Evolutionary conservation across 2,329 filamentous ascomycete genomes (phyloP).

Genomic region (Aschersonia sp.): DNA sequence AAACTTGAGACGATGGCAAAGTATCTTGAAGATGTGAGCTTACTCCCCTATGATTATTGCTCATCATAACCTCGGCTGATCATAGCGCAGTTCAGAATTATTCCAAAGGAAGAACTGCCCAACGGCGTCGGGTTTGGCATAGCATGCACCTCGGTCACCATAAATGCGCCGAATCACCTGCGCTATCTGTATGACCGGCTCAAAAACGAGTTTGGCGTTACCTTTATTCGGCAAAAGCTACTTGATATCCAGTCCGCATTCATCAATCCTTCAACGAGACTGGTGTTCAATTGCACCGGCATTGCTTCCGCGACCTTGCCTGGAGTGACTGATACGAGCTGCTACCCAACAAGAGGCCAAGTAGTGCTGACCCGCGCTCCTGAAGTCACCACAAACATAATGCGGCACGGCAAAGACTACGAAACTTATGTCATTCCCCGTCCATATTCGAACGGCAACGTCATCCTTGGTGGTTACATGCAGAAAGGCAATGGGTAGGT

Average conservation of each 20-base stretch:
- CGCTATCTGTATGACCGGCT: slow-evolving; percentile 14
- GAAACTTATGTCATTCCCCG: slow-evolving; percentile 26
- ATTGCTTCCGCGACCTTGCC: slow-evolving; percentile 17
- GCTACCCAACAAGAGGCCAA: slow-evolving; percentile 25
- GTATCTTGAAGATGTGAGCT: slow-evolving; percentile 24
- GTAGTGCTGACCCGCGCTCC: slow-evolving; percentile 21
- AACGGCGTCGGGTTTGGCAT: slow-evolving; percentile 18
- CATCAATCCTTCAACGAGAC: slow-evolving; percentile 10
- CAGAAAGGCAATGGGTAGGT: slow-evolving; percentile 18
- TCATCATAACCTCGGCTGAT: not conserved
- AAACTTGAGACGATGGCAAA: slow-evolving; percentile 25
- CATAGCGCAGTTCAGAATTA: slow-evolving; percentile 13
- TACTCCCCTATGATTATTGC: too few species aligned
- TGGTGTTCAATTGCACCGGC: slow-evolving; percentile 22
- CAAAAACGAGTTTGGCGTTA: slow-evolving; percentile 14
- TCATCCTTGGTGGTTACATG: slow-evolving; percentile 23
- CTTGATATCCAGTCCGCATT: slow-evolving; percentile 13
- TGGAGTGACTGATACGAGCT: slow-evolving; percentile 21
- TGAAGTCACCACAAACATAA: slow-evolving; percentile 17
- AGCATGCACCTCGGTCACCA: slow-evolving; percentile 19
- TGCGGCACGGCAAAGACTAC: slow-evolving; percentile 22
- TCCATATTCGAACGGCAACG: slow-evolving; percentile 18
- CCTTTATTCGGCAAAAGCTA: slow-evolving; percentile 15
- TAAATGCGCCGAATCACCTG: slow-evolving; percentile 23
- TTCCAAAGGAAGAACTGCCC: slow-evolving; percentile 15